These are phyloP conservation scores for Fraxinus latifolia DNA, from an alignment of 305 asterid species.

Conservation along the genomic window DNA sequence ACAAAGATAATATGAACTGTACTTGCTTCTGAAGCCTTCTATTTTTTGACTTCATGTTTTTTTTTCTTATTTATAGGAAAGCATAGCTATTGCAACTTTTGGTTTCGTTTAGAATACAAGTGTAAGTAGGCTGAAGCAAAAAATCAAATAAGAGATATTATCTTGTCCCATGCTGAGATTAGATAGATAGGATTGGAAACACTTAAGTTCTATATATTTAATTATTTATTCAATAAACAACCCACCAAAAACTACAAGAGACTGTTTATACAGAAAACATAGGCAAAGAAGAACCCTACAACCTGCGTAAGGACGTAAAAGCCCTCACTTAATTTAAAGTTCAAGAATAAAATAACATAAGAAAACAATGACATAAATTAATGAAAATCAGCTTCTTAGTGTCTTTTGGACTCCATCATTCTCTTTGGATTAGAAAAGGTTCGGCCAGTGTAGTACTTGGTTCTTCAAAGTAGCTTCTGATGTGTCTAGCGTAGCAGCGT, in stretches of 20 bases:
- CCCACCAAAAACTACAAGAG: background rate
- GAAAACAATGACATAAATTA: background rate
- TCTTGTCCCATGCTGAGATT: background rate
- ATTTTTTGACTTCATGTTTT: background rate
- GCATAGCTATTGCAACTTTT: background rate
- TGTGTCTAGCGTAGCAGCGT: background rate
- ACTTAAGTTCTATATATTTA: background rate
- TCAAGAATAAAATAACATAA: background rate
- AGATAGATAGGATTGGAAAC: background rate
- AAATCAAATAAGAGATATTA: background rate
- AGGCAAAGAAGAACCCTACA: background rate
- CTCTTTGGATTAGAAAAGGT: background rate
- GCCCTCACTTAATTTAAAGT: background rate
- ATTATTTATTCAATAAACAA: background rate
- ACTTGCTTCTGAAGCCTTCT: background rate
- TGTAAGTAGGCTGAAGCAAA: background rate
- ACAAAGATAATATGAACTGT: background rate
- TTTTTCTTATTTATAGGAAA: background rate
- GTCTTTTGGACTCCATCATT: background rate
- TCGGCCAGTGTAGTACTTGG: background rate
- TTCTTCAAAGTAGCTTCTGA: background rate
- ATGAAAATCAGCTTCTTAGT: background rate
- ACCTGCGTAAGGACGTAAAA: background rate
- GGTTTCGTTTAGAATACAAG: background rate
- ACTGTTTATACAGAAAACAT: background rate